Percentiles rank a stretch among this genome's conserved stretches.
Evolutionary conservation across 2,329 filamentous ascomycete genomes (phyloP).

Genomic region (Penicillium sp.): DNA sequence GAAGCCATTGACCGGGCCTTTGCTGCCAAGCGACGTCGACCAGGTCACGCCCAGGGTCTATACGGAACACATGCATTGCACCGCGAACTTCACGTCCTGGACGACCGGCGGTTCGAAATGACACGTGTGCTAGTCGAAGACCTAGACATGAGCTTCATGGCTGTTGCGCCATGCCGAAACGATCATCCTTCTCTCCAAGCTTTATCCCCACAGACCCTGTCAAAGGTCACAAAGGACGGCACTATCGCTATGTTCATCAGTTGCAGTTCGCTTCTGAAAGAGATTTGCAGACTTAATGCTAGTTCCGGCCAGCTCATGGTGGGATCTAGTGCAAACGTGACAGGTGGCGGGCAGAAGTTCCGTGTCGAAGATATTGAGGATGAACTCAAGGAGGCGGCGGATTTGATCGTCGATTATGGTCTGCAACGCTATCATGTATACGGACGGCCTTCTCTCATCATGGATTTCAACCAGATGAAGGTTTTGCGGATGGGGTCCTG

Average conservation of each 20-base stretch:
- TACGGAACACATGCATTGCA: conserved; percentile 20
- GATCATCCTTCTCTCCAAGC: not conserved
- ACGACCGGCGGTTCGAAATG: conserved; percentile 8
- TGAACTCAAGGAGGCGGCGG: conserved; percentile 4
- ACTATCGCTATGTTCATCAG: conserved; percentile 5
- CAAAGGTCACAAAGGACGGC: conserved; percentile 5
- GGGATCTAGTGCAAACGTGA: conserved; percentile 17
- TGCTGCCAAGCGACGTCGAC: conserved; percentile 19
- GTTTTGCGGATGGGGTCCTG: conserved; percentile 7
- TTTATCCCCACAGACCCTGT: not conserved
- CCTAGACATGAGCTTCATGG: conserved; percentile 10
- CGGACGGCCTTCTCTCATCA: conserved; percentile 2
- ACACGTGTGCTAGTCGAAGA: conserved; percentile 16
- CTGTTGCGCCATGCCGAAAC: conserved; percentile 9
- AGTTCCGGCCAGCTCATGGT: conserved; percentile 8
- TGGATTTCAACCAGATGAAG: conserved; percentile 7
- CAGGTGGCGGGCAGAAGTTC: conserved; percentile 14
- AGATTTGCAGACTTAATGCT: conserved; percentile 7
- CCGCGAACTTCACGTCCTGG: conserved; percentile 15
- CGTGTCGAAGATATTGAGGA: conserved; percentile 17
- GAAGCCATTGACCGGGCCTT: conserved; percentile 19
- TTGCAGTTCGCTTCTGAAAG: conserved; percentile 2
- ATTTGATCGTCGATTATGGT: conserved; percentile 15
- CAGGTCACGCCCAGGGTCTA: conserved; percentile 18
- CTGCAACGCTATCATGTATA: conserved; percentile 7